Evolutionary conservation across 2,329 filamentous ascomycete genomes (phyloP).

Genomic region (Trichoderma sp.): DNA sequence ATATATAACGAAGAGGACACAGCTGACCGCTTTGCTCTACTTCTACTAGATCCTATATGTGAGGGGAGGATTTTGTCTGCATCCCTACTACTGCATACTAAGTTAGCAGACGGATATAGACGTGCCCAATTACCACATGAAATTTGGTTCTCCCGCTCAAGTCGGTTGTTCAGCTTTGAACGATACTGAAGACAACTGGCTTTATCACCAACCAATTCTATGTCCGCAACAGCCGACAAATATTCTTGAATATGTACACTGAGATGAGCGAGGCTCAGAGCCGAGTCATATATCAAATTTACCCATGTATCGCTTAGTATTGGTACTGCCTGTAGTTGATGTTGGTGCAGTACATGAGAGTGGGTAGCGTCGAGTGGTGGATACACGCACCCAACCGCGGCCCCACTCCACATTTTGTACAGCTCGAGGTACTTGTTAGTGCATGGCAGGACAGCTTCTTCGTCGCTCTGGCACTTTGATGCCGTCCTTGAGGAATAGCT

Average conservation of each 20-base stretch:
- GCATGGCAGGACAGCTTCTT: neutral
- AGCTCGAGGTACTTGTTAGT: neutral
- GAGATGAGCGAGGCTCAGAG: neutral
- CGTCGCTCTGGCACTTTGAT: neutral
- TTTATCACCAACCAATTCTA: neutral
- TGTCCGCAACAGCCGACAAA: neutral
- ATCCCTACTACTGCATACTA: neutral
- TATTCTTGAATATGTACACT: neutral
- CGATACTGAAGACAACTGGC: neutral
- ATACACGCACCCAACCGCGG: neutral
- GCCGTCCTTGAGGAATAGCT: neutral
- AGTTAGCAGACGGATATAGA: neutral
- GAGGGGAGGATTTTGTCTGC: neutral
- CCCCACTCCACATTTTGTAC: neutral
- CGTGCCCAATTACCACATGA: neutral
- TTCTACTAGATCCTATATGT: neutral
- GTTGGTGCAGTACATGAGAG: neutral
- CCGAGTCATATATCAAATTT: neutral
- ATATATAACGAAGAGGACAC: neutral
- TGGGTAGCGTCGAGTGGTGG: neutral
- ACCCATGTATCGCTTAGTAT: neutral
- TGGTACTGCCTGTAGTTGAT: neutral
- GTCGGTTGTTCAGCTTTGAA: neutral
- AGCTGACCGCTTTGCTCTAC: neutral
- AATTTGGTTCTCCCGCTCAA: neutral